Base-by-base conservation (phyloP, 1,284 basidiomycete species). In the Boletus sp. region DNA sequence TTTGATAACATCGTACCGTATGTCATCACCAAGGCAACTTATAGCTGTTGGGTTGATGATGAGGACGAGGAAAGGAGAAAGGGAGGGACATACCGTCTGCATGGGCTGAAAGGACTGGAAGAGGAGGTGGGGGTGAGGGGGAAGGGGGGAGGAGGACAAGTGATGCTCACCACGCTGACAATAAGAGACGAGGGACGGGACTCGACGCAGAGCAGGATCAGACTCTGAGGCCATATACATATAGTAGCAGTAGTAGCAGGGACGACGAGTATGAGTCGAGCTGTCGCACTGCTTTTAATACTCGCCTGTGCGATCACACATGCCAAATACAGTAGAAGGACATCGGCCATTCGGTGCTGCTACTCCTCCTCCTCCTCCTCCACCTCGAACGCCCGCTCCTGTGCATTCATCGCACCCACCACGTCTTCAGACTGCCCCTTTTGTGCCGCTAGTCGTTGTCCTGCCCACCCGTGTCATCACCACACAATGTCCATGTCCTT, bases 381-480 rank as follows among this genome's bases (percentile, higher is more conserved):
- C 27, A 77, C 76, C 49, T 77, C 72, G 48, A 73, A 73, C 44
- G 70, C 69, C 42, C 68, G 67, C 58, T 81, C 81, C 62, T 86
- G 78, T 3, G 86, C 86, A 41, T 78, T 82, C 81, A 90, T 87
- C 26, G 88, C 87, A 40, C 84, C 87, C 14, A 88, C 69, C 41
- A 90, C 64, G 61, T 90, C 87, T 55, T 88, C 85, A 5, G 81
- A 78, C 47, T 84, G 74, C 2, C 87, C 87, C 56, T 87, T 86
- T 62, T 90, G 84, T 39, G 81, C 76, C 32, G 85, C 80, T 41
- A 91, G 72, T 43, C 88, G 72, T 72, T 86, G 86, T 38, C 88
- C 88, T 91, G 57, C 32, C 27, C 38, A 4, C 20, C 20, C 36
- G 12, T 30, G 47, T 53, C 30, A 53, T 41, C 44, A 33, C 19